phyloP scores from a whole-genome alignment of 2,329 filamentous ascomycete genomes.

The Aspergillus amoenus region DNA sequence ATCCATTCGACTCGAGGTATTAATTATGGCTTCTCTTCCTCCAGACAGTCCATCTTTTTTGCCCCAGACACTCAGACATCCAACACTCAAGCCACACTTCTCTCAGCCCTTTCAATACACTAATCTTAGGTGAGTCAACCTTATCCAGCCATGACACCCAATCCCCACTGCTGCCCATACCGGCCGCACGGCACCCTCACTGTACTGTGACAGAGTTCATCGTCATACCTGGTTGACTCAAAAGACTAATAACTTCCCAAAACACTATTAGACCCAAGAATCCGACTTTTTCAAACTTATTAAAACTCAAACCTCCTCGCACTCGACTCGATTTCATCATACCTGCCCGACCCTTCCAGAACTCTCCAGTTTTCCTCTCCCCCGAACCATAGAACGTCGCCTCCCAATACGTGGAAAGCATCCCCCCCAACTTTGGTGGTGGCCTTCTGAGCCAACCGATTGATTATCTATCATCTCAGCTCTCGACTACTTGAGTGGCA shows the following conservation, averaged over 20 bases:
- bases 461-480: slow-evolving; percentile 22
- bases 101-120: not conserved
- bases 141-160: not conserved
- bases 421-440: slow-evolving; percentile 10
- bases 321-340: not conserved
- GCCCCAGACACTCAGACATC: not conserved
- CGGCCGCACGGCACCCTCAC: not conserved
- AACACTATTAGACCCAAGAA: not conserved
- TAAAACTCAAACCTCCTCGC: not conserved
- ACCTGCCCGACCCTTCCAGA: slow-evolving; percentile 3
- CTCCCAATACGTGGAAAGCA: slow-evolving; percentile 14
- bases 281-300: not conserved
- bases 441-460: slow-evolving; percentile 22
- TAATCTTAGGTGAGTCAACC: not conserved
- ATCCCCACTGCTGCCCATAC: not conserved
- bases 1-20: not conserved
- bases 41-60: not conserved
- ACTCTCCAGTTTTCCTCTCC: not conserved
- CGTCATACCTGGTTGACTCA: slow-evolving; percentile 3
- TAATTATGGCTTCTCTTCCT: not conserved
- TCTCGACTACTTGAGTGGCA: slow-evolving; percentile 18
- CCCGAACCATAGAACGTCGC: slow-evolving; percentile 25
- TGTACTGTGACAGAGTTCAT: not conserved
- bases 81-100: not conserved
- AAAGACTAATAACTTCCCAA: not conserved